Evolutionary conservation across 2,329 filamentous ascomycete species (phyloP).

Genomic region (Berkeleyomyces basicola): DNA sequence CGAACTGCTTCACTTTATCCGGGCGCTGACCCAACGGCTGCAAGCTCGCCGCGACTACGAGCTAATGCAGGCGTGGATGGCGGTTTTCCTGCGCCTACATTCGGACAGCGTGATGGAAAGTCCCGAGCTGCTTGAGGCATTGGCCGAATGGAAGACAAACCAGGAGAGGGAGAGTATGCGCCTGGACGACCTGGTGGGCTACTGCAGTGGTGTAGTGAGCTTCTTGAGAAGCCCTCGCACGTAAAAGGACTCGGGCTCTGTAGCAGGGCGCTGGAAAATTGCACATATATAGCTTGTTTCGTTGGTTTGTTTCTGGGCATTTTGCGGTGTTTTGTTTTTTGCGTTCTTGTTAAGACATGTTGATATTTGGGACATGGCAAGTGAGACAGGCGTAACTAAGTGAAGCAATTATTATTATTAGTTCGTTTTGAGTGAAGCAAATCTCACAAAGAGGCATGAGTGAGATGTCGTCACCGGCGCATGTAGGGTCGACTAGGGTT

Average conservation of each 20-base stretch:
- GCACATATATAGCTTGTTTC: not conserved
- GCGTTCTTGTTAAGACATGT: not conserved
- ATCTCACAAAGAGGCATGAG: not conserved
- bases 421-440: too few species aligned
- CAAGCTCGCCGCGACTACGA: slow-evolving; percentile 67
- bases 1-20: slow-evolving; percentile 66
- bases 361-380: not conserved
- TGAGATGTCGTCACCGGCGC: not conserved
- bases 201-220: slow-evolving; percentile 69
- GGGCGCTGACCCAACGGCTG: slow-evolving; percentile 59
- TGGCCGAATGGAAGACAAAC: slow-evolving; percentile 54
- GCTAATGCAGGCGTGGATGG: slow-evolving; percentile 93
- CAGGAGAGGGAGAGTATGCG: slow-evolving; percentile 56
- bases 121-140: slow-evolving; percentile 36
- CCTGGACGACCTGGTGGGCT: slow-evolving; percentile 63
- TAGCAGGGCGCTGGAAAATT: not conserved
- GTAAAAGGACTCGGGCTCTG: slow-evolving; percentile 17
- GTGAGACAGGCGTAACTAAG: not conserved
- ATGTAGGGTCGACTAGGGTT: not conserved
- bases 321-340: not conserved
- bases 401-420: too few species aligned
- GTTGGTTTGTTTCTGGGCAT: not conserved
- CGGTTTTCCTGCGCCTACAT: slow-evolving; percentile 74
- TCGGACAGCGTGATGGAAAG: slow-evolving; percentile 37
- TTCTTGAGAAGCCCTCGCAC: slow-evolving; percentile 54